Base-by-base conservation (phyloP, 2,329 filamentous ascomycete genomes). In the Alternaria alternata region DNA sequence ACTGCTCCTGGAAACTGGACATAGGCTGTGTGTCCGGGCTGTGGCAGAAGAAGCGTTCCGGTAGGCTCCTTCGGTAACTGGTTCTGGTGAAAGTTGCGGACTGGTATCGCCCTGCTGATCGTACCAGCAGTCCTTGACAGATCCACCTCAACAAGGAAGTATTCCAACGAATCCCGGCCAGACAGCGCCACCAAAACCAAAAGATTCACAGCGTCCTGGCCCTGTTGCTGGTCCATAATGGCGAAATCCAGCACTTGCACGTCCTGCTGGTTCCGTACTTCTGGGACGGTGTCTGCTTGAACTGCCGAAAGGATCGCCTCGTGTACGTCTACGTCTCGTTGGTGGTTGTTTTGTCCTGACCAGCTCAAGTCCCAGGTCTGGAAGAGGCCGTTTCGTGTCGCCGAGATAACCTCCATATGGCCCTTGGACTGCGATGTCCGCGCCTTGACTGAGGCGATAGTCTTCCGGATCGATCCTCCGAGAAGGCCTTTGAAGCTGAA, bases 281-380 rank as follows among this genome's bases (percentile, higher is more conserved):
- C 77, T 1, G 84, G 81, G 5, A 73, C 61, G 44, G 86, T 84
- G 11, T 84, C 79, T 39, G 85, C 81, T 54, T 86, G 85, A 18
- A 96, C 80, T 32, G 88, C 87, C 2, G 83, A 78, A 16, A 89
- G 75, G 36, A 97, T 84, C 4, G 85, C 79, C 22, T 89, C 87
- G 56, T 88, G 87, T 58, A 89, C 83, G 75, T 96, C 91, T 22
- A 89, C 83, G 62, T 94, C 92, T 26, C 86, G 86, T 47, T 91
- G 86, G 48, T 92, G 84, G 43, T 91, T 88, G 73, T 93, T 89
- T 67, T 94, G 92, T 34, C 94, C 94, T 62, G 91, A 92, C 77
- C 94, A 92, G 72, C 94, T 93, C 43, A 97, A 85, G 73, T 91
- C 91, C 95, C 95, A 99, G 7, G 90, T 86, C 69, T 96, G 90